Conservation (phyloP, 108 stramenopile species). For the Pseudonitzschia multistriata region DNA sequence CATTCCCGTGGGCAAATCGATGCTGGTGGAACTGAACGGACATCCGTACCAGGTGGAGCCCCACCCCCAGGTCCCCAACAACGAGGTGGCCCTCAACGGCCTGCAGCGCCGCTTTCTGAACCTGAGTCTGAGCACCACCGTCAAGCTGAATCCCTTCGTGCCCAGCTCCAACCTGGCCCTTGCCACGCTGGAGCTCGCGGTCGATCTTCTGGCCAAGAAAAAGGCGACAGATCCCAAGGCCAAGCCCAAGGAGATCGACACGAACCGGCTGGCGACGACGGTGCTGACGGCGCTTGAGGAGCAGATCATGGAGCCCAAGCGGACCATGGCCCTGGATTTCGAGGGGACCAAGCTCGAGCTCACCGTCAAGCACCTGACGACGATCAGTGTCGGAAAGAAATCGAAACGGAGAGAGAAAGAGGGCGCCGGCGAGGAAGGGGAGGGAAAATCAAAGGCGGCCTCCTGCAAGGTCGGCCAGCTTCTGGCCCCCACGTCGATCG, state of each 20-base stretch:
- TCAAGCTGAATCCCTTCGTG: slow-evolving; percentile 56
- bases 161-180: slow-evolving; percentile 57
- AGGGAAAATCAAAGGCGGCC: slow-evolving; percentile 13
- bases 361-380: slow-evolving; percentile 42
- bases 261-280: slow-evolving; percentile 69
- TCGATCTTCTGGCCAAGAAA: slow-evolving; percentile 77
- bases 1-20: slow-evolving; percentile 30
- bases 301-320: slow-evolving; percentile 77
- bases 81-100: slow-evolving; percentile 81
- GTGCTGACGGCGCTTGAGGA: slow-evolving; percentile 68
- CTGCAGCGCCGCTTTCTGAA: slow-evolving; percentile 75
- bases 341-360: slow-evolving; percentile 87
- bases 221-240: slow-evolving; percentile 37
- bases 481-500: slow-evolving; percentile 57
- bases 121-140: slow-evolving; percentile 50
- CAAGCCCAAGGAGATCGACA: slow-evolving; percentile 71
- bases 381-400: slow-evolving; percentile 37
- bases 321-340: slow-evolving; percentile 81
- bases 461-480: slow-evolving; percentile 54
- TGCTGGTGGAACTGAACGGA: slow-evolving; percentile 57
- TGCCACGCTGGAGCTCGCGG: slow-evolving; percentile 62
- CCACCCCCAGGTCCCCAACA: slow-evolving; percentile 55
- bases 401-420: slow-evolving; percentile 18
- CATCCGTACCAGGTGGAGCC: slow-evolving; percentile 78
- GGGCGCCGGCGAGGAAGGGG: slow-evolving; percentile 18